Percentiles rank a stretch among this genome's conserved stretches.
Conservation (phyloP, 257 asterid genomes). For the Ehretia macrophylla region DNA sequence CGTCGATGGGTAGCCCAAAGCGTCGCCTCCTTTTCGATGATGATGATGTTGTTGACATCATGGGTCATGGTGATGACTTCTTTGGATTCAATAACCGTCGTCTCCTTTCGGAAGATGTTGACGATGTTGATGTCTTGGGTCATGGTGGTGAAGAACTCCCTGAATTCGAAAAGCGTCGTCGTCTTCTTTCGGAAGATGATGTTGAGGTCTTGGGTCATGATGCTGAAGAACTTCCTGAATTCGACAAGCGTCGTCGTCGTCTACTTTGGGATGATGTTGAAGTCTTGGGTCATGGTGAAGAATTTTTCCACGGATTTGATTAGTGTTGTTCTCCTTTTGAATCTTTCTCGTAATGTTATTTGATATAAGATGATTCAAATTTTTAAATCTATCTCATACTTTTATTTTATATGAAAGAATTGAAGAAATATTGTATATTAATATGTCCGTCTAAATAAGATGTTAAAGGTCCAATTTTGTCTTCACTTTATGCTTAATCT, state of each 20-base stretch:
- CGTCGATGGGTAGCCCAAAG: not conserved
- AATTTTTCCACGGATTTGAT: too few relatives aligned
- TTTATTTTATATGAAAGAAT: too few relatives aligned
- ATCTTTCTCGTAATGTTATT: too few relatives aligned
- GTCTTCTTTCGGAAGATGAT: slow-evolving; percentile 34
- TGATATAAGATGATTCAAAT: too few relatives aligned
- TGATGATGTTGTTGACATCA: not conserved
- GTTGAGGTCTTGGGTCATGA: slow-evolving; percentile 24
- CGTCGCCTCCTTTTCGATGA: not conserved
- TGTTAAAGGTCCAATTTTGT: too few relatives aligned
- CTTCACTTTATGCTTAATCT: too few relatives aligned
- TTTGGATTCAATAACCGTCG: slow-evolving; percentile 30
- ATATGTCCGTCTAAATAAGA: too few relatives aligned
- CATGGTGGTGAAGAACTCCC: not conserved
- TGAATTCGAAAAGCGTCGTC: slow-evolving; percentile 20
- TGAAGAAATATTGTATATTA: too few relatives aligned
- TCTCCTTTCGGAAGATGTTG: slow-evolving; percentile 39
- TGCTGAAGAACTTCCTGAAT: slow-evolving; percentile 26
- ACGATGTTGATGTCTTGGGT: slow-evolving; percentile 8
- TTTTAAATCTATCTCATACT: too few relatives aligned
- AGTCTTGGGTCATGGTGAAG: not conserved
- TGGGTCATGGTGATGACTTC: not conserved
- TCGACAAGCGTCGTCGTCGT: slow-evolving; percentile 12
- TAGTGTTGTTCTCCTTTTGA: too few relatives aligned
- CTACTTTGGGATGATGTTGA: not conserved